Base-by-base conservation (phyloP, 768 basidiomycete species). In the Hysterangium stoloniferum region DNA sequence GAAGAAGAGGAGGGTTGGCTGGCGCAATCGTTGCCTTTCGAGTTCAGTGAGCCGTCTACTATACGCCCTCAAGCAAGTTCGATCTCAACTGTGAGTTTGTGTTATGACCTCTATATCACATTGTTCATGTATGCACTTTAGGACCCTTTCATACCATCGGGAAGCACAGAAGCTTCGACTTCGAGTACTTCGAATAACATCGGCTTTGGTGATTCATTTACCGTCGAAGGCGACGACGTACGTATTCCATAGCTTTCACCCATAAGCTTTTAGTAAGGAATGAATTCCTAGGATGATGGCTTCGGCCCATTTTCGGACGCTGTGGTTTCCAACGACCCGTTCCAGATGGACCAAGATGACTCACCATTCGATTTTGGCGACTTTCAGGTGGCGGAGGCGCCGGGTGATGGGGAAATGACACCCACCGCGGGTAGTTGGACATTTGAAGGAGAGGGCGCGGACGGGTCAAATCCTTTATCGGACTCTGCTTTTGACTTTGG, bases 1-100 rank as follows among this genome's bases (percentile, higher is more conserved):
- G 84, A 86, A 15, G 86, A 86, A 3, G 84, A 86, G 13, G 86
- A 86, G 2, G 86, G 86, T 0, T 91, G 88, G 89, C 64, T 90
- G 22, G 73, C 86, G 3, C 82, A 85, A 37, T 88, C 85, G 6
- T 51, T 40, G 7, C 79, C 73, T n/a, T 88, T 88, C 56, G 75
- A 76, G 24, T 64, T 82, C 7, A 68, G 71, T 29, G 20, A 68
- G 70, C 45, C 71, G 74, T 15, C 74, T 78, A 3, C 68, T 75
- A 15, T 67, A 76, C n/a, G 20, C 73, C 45, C 69, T 75, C 50
- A 71, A 71, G 56, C 68, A 69, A 51, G 67, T 74, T 49, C 36
- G 20, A 71, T 75, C 52, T 73, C 64, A 9, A 60, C 57, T 55
- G 57, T 58, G 42, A 45, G 57, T 12, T 13, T 17, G 11, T 29